Conservation (phyloP, 2,329 filamentous ascomycete species). For the Microcera coccophila region DNA sequence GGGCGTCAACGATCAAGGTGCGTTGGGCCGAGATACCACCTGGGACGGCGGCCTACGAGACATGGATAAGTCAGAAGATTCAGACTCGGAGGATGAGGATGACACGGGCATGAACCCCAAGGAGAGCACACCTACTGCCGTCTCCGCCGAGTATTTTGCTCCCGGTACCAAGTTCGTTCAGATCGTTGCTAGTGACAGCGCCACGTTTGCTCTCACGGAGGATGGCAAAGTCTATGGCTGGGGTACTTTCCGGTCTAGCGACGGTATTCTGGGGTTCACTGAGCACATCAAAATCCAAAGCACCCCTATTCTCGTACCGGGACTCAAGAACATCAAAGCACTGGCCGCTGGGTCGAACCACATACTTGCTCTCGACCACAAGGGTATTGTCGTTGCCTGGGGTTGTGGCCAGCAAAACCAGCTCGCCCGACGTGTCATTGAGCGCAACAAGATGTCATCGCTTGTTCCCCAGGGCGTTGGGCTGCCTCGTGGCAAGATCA, state of each 20-base stretch:
- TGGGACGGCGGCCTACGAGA: conserved; percentile 63
- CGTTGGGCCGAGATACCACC: conserved; percentile 69
- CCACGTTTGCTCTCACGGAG: conserved; percentile 70
- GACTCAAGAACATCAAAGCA: conserved; percentile 62
- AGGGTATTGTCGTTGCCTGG: conserved; percentile 66
- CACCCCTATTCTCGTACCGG: conserved; percentile 53
- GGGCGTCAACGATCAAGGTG: conserved; percentile 84
- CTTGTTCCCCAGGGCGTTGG: conserved; percentile 58
- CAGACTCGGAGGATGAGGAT: conserved; percentile 55
- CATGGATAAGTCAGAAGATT: conserved; percentile 49
- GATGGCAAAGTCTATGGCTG: conserved; percentile 76
- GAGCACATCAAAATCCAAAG: conserved; percentile 48
- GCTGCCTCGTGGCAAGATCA: conserved; percentile 55
- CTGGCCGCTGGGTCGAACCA: conserved; percentile 69
- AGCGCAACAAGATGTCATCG: conserved; percentile 59
- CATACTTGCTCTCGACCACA: conserved; percentile 62
- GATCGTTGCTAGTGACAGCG: conserved; percentile 69
- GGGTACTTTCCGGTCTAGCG: conserved; percentile 70
- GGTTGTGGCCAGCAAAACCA: conserved; percentile 67
- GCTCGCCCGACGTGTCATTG: conserved; percentile 57
- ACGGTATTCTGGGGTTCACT: conserved; percentile 63
- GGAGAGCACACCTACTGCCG: conserved; percentile 62
- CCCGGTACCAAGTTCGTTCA: conserved; percentile 59
- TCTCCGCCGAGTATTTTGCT: conserved; percentile 57
- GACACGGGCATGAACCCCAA: conserved; percentile 66